Conservation (phyloP, 164 flowering plant genomes). For the Stephania yunnanensis region DNA sequence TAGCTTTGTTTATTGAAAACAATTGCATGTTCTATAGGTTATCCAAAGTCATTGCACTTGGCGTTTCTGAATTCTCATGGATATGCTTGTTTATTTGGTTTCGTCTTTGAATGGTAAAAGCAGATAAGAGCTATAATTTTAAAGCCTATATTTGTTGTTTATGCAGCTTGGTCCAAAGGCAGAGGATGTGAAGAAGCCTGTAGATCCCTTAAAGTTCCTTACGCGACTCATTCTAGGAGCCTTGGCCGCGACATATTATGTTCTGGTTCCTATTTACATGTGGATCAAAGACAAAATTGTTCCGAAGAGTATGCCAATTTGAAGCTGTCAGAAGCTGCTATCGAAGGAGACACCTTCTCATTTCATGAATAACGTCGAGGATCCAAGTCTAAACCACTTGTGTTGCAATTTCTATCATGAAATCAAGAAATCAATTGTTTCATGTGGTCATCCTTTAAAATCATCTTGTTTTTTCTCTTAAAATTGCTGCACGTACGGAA, state of each 20-base stretch:
- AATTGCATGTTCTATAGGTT: too few species aligned
- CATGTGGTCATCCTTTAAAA: background rate
- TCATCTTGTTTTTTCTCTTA: background rate
- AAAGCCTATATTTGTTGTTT: conserved; percentile 1
- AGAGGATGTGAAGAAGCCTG: conserved; percentile 46
- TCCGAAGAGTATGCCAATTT: conserved; percentile 77
- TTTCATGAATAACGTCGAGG: background rate
- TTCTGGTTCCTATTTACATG: conserved; percentile 90
- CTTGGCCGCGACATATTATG: conserved; percentile 62
- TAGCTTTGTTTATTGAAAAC: too few species aligned
- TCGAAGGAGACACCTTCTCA: background rate
- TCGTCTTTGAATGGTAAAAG: background rate
- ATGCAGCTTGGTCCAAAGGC: conserved; percentile 57
- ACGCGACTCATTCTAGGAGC: conserved; percentile 72
- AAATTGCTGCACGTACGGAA: background rate
- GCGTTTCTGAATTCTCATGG: background rate
- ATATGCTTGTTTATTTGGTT: background rate
- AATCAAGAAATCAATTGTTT: background rate
- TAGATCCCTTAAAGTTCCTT: conserved; percentile 35
- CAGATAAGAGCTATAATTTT: background rate
- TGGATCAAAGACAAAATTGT: conserved; percentile 88
- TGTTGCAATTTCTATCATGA: background rate
- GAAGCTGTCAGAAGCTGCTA: conserved; percentile 12
- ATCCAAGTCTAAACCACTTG: background rate
- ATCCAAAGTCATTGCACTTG: background rate